Base-by-base conservation (phyloP, 129 eudicot species). In the Escallonia rubra region DNA sequence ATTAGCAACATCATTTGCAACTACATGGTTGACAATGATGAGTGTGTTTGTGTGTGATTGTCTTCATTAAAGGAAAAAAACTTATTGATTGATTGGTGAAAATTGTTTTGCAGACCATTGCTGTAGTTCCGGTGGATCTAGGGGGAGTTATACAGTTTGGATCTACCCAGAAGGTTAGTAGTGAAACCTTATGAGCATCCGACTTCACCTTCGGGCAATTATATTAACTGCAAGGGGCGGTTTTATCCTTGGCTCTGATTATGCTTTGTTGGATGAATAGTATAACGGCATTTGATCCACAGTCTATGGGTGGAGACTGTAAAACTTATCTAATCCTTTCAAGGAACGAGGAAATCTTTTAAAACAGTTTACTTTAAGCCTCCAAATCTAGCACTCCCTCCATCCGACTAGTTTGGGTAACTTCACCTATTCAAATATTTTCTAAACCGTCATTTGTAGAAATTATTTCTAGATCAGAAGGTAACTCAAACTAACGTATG, bases 91-190 rank as follows among this genome's bases (percentile, higher is more conserved):
- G 38, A 64, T 66, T 11, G 46, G 57, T 56, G 47, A 23, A 66
- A 50, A 59, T 68, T 43, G 48, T 78, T 73, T 80, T 78, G 80
- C 90, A 93, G 99, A 89, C 99, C 67, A 79, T 89, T 80, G 90
- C 85, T 50, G 81, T 89, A 50, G 86, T 93, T 69, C 75, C 99
- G 13, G 85, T 93, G 64, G 95, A 86, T 73, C 87, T 80, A n/a
- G 78, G 73, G 57, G 99, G 99, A 49, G 88, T 93, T 44, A 72
- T 93, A 61, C 96, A 93, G 63, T 80, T 93, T 77, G 99, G 99
- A 70, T 93, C 96, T 64, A 86, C 86, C 61, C 63, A 82, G 10
- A 83, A 86, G 95, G 98, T 89, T 57, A 75, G 85, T 38, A 57
- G 46, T 70, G 23, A 40, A 43, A 52, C 45, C 50, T 14, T 43